Evolutionary conservation across 208 protist species (phyloP).

Genomic region (Naegleria lovaniensis): DNA sequence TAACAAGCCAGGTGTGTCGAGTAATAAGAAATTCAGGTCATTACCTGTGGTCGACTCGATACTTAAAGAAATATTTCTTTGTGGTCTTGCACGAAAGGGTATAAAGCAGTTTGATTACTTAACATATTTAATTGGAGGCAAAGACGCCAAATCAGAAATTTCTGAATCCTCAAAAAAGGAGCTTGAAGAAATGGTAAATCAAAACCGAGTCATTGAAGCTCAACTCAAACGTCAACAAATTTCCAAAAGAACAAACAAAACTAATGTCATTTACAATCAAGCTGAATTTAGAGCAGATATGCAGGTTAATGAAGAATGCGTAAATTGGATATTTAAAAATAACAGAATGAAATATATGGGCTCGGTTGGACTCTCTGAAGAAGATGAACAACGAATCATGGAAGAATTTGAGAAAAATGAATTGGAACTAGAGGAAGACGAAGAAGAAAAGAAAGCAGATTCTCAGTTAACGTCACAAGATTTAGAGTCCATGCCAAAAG

Average conservation of each 20-base stretch:
- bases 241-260: background rate
- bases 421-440: background rate
- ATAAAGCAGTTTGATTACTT: background rate
- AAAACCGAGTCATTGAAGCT: background rate
- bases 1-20: background rate
- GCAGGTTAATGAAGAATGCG: background rate
- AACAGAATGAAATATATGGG: background rate
- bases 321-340: background rate
- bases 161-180: background rate
- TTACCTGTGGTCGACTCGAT: background rate
- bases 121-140: background rate
- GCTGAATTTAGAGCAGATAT: background rate
- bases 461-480: background rate
- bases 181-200: background rate
- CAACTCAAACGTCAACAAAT: background rate
- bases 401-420: background rate
- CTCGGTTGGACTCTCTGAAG: background rate
- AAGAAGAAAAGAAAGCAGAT: background rate
- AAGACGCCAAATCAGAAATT: background rate
- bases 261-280: background rate
- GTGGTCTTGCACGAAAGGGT: background rate
- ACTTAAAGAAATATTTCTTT: background rate
- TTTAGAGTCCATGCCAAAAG: background rate
- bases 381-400: background rate
- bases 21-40: background rate